Base-by-base conservation (phyloP, 192 early-diverging fungal genomes). In the Entophlyctis helioformis region DNA sequence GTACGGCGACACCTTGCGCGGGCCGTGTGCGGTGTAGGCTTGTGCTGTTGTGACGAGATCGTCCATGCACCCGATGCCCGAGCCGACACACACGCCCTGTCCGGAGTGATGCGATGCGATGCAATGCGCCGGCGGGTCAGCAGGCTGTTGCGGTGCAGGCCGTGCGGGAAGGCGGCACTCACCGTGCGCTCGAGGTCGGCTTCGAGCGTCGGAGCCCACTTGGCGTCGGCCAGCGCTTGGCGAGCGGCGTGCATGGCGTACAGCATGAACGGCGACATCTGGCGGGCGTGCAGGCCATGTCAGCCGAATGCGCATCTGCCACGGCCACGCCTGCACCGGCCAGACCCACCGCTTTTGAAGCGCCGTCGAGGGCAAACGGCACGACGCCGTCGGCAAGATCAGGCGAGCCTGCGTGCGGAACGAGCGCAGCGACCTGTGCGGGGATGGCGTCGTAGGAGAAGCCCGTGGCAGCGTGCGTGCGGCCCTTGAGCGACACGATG, bases 51-150 rank as follows among this genome's bases (percentile, higher is more conserved):
- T 40, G 1, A 67, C 71, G 45, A 92, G 76, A 42, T 97, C 94
- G 12, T 91, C 87, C 3, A 94, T 51, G 42, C 84, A 83, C 35
- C 94, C 94, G 50, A 97, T 91, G 6, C 94, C 91, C 1, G 86
- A 87, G 36, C 94, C 94, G 26, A 93, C 73, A 59, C 88, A 91
- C n/a, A 93, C 89, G 39, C 94, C 94, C 80, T 80, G 34, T 13
- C 93, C n/a, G n/a, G n/a, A n/a, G n/a, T n/a, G n/a, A n/a, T n/a
- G n/a, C n/a, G n/a, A n/a, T n/a, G n/a, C n/a, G n/a, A n/a, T n/a
- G n/a, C n/a, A n/a, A n/a, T n/a, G n/a, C n/a, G n/a, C n/a, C n/a
- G n/a, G n/a, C n/a, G n/a, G n/a, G n/a, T n/a, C n/a, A n/a, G n/a
- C n/a, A n/a, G n/a, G n/a, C n/a, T n/a, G n/a, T n/a, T n/a, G n/a